Conservation (phyloP, 1,139 yeast genomes). For the Suhomyces choctaworum region DNA sequence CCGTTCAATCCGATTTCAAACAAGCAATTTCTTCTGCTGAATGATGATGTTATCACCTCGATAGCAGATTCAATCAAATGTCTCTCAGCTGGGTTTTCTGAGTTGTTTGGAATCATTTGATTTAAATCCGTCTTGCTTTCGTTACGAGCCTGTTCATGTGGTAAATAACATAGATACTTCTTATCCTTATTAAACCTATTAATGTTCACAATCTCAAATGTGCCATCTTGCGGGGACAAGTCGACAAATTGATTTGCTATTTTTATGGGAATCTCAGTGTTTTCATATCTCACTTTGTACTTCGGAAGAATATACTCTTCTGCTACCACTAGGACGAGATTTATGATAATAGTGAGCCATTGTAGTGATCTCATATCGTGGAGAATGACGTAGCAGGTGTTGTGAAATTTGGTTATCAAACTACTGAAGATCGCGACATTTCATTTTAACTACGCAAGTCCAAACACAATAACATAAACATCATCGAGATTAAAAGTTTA, state of each 20-base stretch:
- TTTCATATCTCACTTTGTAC: slow-evolving; percentile 13
- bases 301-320: slow-evolving; percentile 9
- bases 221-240: slow-evolving; percentile 6
- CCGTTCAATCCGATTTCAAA: slow-evolving; percentile 35
- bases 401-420: slow-evolving; percentile 4
- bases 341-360: slow-evolving; percentile 1
- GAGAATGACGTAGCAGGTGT: too few relatives aligned
- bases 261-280: slow-evolving; percentile 13
- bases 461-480: not conserved
- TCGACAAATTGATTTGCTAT: slow-evolving; percentile 9
- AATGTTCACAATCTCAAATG: slow-evolving; percentile 15
- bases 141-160: slow-evolving; percentile 5
- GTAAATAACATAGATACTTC: slow-evolving; percentile 17
- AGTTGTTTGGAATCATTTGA: slow-evolving; percentile 1
- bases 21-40: slow-evolving; percentile 31
- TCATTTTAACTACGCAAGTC: not conserved
- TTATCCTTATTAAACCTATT: slow-evolving; percentile 2
- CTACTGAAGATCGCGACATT: slow-evolving; percentile 5
- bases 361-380: slow-evolving; percentile 3
- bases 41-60: slow-evolving; percentile 21
- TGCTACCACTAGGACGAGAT: slow-evolving; percentile 1
- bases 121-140: not conserved
- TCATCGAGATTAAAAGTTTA: not conserved
- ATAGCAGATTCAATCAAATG: slow-evolving; percentile 27
- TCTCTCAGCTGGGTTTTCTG: slow-evolving; percentile 10